Evolutionary conservation across 2,329 filamentous ascomycete species (phyloP).

Genomic region (Phaeophleospora eucalypticola): DNA sequence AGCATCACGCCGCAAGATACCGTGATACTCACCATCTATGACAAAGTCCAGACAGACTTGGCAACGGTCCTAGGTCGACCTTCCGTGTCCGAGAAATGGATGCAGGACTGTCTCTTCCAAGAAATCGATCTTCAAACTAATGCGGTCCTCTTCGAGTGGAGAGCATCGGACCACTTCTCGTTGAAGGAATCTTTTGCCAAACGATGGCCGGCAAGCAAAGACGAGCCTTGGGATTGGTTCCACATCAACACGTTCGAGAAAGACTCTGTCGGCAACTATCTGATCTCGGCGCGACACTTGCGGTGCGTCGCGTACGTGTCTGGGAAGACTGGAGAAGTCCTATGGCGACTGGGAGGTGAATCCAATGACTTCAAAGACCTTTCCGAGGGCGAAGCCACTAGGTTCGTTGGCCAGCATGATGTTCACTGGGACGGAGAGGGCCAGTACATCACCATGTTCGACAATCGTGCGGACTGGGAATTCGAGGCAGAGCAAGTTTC

Average conservation of each 20-base stretch:
- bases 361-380: slow-evolving; percentile 27
- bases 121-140: slow-evolving; percentile 49
- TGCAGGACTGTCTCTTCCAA: slow-evolving; percentile 32
- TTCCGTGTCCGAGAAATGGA: slow-evolving; percentile 21
- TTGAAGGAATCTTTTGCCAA: slow-evolving; percentile 41
- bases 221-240: slow-evolving; percentile 50
- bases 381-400: slow-evolving; percentile 21
- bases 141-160: slow-evolving; percentile 55
- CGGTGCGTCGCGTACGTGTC: slow-evolving; percentile 41
- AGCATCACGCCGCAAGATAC: slow-evolving; percentile 38
- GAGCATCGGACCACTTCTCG: slow-evolving; percentile 49
- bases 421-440: slow-evolving; percentile 44
- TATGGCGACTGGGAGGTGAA: slow-evolving; percentile 48
- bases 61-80: slow-evolving; percentile 1
- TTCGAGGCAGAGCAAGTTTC: slow-evolving; percentile 19
- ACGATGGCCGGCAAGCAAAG: slow-evolving; percentile 34
- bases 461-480: slow-evolving; percentile 31
- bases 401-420: slow-evolving; percentile 50
- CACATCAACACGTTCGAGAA: slow-evolving; percentile 57
- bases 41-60: slow-evolving; percentile 18
- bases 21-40: slow-evolving; percentile 40
- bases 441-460: slow-evolving; percentile 14
- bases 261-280: slow-evolving; percentile 47
- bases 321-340: slow-evolving; percentile 42
- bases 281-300: slow-evolving; percentile 51